phyloP scores from a whole-genome alignment of 148 eudicot genomes.

The Pouteria glomerata region DNA sequence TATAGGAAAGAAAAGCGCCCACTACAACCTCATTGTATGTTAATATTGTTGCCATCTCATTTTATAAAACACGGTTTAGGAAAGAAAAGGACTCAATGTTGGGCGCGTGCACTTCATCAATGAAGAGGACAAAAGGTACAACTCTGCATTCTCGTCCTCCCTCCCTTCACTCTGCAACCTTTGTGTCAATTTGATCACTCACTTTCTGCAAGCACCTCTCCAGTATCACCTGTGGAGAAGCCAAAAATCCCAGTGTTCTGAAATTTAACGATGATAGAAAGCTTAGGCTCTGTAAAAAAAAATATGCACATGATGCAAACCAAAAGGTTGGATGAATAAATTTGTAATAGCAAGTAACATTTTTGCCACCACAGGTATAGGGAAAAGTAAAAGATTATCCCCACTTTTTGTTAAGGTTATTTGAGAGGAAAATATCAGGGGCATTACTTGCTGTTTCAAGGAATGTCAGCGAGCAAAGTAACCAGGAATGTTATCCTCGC shows the following conservation, averaged over 20 bases:
- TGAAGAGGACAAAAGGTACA: constrained; percentile 89
- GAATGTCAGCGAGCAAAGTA: too few relatives aligned
- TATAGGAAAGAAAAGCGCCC: too few relatives aligned
- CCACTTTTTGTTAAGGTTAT: too few relatives aligned
- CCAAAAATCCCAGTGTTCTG: constrained; percentile 95
- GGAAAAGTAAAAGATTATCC: too few relatives aligned
- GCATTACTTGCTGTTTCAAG: too few relatives aligned
- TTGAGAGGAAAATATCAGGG: too few relatives aligned
- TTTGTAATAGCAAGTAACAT: too few relatives aligned
- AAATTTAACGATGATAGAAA: constrained; percentile 1
- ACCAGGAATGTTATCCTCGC: too few relatives aligned
- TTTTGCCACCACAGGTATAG: too few relatives aligned
- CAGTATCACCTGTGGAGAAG: constrained; percentile 92
- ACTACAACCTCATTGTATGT: too few relatives aligned
- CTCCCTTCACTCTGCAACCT: constrained; percentile 99
- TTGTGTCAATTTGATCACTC: constrained; percentile 90
- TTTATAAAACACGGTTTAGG: constrained; percentile 87
- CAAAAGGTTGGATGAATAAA: too few relatives aligned
- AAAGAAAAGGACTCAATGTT: constrained; percentile 95
- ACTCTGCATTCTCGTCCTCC: constrained; percentile 98
- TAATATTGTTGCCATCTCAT: constrained; percentile 92
- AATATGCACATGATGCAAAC: neutral
- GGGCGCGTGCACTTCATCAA: constrained; percentile 96
- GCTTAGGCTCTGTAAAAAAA: too few relatives aligned
- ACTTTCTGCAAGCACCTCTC: constrained; percentile 93